Evolutionary conservation across 73 alveolate species (phyloP), one percentile per base, ranked within the genome.

Genomic region (Paramecium biaurelia): DNA sequence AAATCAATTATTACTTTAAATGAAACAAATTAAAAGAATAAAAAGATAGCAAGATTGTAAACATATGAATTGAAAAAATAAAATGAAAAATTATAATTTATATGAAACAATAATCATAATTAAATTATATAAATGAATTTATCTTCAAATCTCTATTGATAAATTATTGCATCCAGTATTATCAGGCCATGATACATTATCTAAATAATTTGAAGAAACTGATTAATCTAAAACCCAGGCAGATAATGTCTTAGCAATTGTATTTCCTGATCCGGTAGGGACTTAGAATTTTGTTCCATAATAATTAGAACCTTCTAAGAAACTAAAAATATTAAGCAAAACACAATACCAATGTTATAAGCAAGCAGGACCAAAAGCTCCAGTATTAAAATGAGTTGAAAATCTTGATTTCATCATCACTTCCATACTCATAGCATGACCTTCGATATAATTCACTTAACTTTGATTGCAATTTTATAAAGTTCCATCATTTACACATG

Each of bases 361-460:
- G 43, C 90, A 79, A 15, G 90, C 35, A 24, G 90, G 90, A 12
- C 74, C 90, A 43, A 79, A 79, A 15, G 76, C 90, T 5, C 90
- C 90, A 79, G 45, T 47, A 45, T 43, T 63, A 24, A 9, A 30
- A 24, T 26, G 45, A 38, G 45, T 18, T 2, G 45, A 41, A 10
- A 79, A 30, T 79, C 72, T 79, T n/a, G 63, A 32, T 23, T 79
- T 47, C 72, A 79, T 38, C 42, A 79, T 47, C 7, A 79, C 49
- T 45, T 47, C 56, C 70, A 79, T 79, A 43, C 70, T 41, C 11
- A 24, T 79, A 7, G 47, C 42, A 79, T 79, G 90, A 42, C 32
- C 20, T 79, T 79, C 90, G 15, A 79, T 79, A 23, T 26, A 79
- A 9, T 38, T 30, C 1, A 58, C 56, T 23, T 79, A 38, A 14